These are phyloP conservation scores for Claviceps paspali DNA, from an alignment of 2,329 filamentous ascomycete species.

Conservation along the genomic window DNA sequence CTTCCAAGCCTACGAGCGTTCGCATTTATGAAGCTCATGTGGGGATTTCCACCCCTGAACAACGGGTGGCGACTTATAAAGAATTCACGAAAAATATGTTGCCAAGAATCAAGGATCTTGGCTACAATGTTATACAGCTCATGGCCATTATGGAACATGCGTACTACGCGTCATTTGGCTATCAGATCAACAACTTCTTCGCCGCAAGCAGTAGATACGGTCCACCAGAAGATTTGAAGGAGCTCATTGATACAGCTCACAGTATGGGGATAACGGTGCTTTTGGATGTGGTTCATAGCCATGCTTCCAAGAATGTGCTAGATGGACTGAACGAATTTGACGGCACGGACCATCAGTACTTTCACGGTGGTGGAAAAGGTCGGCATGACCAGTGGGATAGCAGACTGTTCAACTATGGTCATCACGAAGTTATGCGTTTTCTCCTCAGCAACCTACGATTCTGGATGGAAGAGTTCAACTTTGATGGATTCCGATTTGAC, in stretches of 20 bases:
- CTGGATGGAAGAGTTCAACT: constrained; percentile 98
- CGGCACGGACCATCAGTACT: constrained; percentile 87
- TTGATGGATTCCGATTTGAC: constrained; percentile 96
- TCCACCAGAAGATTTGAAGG: constrained; percentile 84
- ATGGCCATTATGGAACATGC: constrained; percentile 99
- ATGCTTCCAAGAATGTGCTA: constrained; percentile 92
- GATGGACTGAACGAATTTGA: constrained; percentile 96
- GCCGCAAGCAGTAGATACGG: constrained; percentile 93
- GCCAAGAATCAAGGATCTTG: constrained; percentile 74
- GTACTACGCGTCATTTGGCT: constrained; percentile 97
- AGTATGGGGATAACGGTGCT: constrained; percentile 80
- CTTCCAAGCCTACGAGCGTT: constrained; percentile 70
- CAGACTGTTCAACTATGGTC: constrained; percentile 91
- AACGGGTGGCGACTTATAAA: constrained; percentile 84
- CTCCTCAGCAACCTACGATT: constrained; percentile 88
- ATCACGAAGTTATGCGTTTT: constrained; percentile 90
- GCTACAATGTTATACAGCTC: constrained; percentile 94
- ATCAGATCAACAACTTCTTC: constrained; percentile 98
- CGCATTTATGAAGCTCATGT: constrained; percentile 98
- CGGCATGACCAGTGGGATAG: constrained; percentile 92
- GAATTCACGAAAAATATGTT: constrained; percentile 91
- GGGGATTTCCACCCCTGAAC: constrained; percentile 85
- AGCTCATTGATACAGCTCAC: constrained; percentile 90
- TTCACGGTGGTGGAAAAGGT: constrained; percentile 74
- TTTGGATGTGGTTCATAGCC: constrained; percentile 91